Evolutionary conservation across 1,139 yeast species (phyloP).

Genomic region (Saccharomyces pastorianus): DNA sequence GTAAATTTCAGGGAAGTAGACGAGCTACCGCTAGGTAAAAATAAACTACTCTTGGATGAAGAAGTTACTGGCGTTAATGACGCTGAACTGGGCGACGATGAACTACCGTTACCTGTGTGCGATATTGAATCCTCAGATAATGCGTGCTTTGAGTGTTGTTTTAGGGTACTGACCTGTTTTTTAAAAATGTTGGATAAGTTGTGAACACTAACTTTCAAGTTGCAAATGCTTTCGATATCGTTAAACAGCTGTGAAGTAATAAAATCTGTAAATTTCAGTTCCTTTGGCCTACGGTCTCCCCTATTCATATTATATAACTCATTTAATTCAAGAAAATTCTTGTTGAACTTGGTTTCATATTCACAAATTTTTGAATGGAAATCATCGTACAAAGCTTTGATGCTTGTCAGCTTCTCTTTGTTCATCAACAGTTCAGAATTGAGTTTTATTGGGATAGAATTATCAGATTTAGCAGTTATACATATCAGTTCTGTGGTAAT

Average conservation of each 20-base stretch:
- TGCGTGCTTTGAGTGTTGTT: constrained; percentile 2
- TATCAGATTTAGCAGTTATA: constrained; percentile 26
- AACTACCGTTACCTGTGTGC: background rate
- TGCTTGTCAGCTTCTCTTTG: constrained; percentile 11
- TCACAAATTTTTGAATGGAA: constrained; percentile 11
- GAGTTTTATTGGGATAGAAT: constrained; percentile 29
- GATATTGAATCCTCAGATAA: constrained; percentile 1
- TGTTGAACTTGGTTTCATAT: constrained; percentile 12
- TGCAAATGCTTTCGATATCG: constrained; percentile 23
- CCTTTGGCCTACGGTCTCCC: constrained; percentile 9
- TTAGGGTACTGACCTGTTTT: constrained; percentile 18
- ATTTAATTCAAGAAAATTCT: constrained; percentile 12
- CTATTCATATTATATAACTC: constrained; percentile 13
- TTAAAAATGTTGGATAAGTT: constrained; percentile 18
- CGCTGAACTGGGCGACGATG: background rate
- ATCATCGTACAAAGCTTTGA: constrained; percentile 10
- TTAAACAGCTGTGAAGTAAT: constrained; percentile 15
- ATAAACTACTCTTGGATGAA: constrained; percentile 1
- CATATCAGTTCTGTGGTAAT: constrained; percentile 21
- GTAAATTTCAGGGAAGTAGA: constrained; percentile 13
- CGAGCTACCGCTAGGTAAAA: constrained; percentile 6
- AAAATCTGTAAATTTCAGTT: constrained; percentile 20
- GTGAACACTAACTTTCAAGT: constrained; percentile 13
- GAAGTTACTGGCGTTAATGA: background rate
- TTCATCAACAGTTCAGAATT: constrained; percentile 22